Conservation (phyloP, 768 basidiomycete genomes). For the Lactifluus volemus region DNA sequence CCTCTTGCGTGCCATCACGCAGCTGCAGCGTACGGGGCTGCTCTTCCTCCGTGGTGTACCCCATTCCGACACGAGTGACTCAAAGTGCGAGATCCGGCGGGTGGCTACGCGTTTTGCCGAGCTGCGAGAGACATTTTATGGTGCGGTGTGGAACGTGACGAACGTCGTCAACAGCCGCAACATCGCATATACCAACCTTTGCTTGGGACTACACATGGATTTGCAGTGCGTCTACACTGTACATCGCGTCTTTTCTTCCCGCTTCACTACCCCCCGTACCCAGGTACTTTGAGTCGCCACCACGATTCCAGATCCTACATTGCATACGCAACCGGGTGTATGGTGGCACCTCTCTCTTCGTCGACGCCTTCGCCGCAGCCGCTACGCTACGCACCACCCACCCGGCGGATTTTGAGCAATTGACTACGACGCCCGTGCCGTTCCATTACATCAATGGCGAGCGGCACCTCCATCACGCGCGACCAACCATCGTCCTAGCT, state of each 20-base stretch:
- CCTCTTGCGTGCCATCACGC: constrained; percentile 52
- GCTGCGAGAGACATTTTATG: constrained; percentile 84
- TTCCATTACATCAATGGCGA: constrained; percentile 92
- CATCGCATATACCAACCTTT: constrained; percentile 90
- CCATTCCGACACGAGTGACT: constrained; percentile 45
- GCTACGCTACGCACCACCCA: constrained; percentile 36
- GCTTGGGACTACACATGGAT: constrained; percentile 89
- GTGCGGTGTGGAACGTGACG: constrained; percentile 80
- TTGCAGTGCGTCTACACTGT: constrained; percentile 50
- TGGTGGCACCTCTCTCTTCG: constrained; percentile 83
- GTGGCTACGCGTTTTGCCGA: constrained; percentile 66
- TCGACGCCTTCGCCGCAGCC: constrained; percentile 69
- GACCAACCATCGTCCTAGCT: constrained; percentile 67
- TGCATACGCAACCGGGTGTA: constrained; percentile 76
- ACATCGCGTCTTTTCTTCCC: not conserved
- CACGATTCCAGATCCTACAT: constrained; percentile 87
- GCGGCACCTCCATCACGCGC: constrained; percentile 65
- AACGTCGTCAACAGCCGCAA: constrained; percentile 68
- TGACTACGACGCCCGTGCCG: constrained; percentile 58
- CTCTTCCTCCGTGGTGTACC: constrained; percentile 69
- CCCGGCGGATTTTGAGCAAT: constrained; percentile 45
- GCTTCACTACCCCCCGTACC: not conserved
- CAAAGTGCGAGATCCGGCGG: constrained; percentile 55
- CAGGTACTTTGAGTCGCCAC: constrained; percentile 88
- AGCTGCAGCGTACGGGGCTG: constrained; percentile 64